Evolutionary conservation across 768 basidiomycete genomes (phyloP), one percentile per base, ranked within the genome.

Genomic region (Panaeolus cyanescens): DNA sequence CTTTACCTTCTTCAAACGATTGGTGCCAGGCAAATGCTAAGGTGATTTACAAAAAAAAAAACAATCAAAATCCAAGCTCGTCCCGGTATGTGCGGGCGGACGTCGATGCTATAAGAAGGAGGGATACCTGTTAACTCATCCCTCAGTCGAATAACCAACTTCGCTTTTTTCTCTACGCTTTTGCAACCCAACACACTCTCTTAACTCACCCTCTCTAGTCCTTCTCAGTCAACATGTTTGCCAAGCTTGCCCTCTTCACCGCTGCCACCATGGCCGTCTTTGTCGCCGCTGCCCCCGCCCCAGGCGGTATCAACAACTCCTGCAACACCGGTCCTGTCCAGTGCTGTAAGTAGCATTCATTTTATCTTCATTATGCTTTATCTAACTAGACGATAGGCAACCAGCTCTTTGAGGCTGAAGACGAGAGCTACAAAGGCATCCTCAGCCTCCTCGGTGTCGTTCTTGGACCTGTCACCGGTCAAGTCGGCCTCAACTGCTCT

Each of bases 241-340:
- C 45, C 45, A 50, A 50, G 45, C 25, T 50, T 19, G 30, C 54
- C 19, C 30, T 55, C 54, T 32, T 55, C 5, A 17, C 32, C 17
- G 32, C 34, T 36, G 54, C 54, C 34, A 36, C 54, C 19, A 33
- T 36, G 32, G 54, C 54, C 22, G 32, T 55, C 34, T 32, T 36
- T 15, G 54, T 55, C 54, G 54, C 22, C 17, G 54, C 54, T 28
- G 54, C 32, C 9, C 54, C 54, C n/a, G 7, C 32, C 19, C n/a
- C 17, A 7, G 36, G 36, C 5, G 56, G 56, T 25, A 58, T 58
- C 56, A 39, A 58, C 39, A 36, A 56, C 39, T 59, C 56, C 42
- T 69, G 67, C 61, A 65, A 63, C 62, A 70, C 70, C 32, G 68
- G 65, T 2, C 54, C 60, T 15, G 42, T 71, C 32, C 72, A 71